Evolutionary conservation across 2,329 filamentous ascomycete species (phyloP).

Genomic region (Pyrenochaeta sp.): DNA sequence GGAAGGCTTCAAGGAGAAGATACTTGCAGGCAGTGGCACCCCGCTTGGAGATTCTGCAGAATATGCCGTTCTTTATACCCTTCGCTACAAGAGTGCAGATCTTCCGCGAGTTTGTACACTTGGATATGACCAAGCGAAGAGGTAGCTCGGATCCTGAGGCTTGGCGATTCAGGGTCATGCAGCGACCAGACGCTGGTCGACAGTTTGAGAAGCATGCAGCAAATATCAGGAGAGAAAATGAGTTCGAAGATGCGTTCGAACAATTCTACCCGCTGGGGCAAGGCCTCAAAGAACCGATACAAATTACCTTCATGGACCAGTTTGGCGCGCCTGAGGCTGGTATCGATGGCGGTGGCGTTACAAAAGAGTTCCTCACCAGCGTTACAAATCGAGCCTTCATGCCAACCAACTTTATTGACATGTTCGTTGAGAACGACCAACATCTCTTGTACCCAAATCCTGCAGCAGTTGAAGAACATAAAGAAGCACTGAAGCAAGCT

Average conservation of each 20-base stretch:
- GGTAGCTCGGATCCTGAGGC: constrained; percentile 76
- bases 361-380: constrained; percentile 94
- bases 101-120: constrained; percentile 88
- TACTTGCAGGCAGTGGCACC: constrained; percentile 82
- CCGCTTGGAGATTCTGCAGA: constrained; percentile 86
- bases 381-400: constrained; percentile 86
- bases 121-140: constrained; percentile 79
- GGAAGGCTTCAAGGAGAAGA: constrained; percentile 72
- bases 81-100: constrained; percentile 92
- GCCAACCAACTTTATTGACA: constrained; percentile 60
- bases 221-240: constrained; percentile 76
- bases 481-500: constrained; percentile 63
- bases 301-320: constrained; percentile 94
- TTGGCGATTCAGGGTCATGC: constrained; percentile 70
- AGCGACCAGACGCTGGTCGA: constrained; percentile 41
- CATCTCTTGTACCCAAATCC: constrained; percentile 92
- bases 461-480: constrained; percentile 73
- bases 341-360: constrained; percentile 96
- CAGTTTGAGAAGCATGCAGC: constrained; percentile 69
- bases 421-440: constrained; percentile 86
- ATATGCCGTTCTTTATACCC: constrained; percentile 96
- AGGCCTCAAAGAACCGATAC: constrained; percentile 90
- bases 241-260: constrained; percentile 86
- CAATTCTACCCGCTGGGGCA: constrained; percentile 84
- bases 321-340: constrained; percentile 89